Evolutionary conservation across 768 basidiomycete genomes (phyloP).

Genomic region (Rhizopogon roseolus): DNA sequence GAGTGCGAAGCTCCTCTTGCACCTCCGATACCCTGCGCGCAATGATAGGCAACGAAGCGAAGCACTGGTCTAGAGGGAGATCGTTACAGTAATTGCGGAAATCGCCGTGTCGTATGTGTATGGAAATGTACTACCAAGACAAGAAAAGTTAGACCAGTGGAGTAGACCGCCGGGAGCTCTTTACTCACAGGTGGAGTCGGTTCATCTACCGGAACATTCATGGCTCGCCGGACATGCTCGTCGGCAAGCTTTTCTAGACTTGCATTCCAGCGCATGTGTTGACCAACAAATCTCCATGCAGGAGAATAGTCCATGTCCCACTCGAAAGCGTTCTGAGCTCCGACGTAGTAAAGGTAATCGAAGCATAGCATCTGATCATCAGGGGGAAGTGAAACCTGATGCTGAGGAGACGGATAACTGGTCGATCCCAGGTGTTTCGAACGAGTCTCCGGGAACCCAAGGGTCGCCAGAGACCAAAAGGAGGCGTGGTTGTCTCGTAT

Average conservation of each 20-base stretch:
- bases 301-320: constrained; percentile 54
- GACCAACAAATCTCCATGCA: constrained; percentile 53
- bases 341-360: constrained; percentile 22
- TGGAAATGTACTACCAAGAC: constrained; percentile 43
- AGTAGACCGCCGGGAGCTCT: neutral
- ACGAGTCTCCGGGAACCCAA: constrained; percentile 17
- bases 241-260: constrained; percentile 37
- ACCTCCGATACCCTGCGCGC: constrained; percentile 54
- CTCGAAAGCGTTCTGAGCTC: constrained; percentile 47
- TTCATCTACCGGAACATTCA: constrained; percentile 32
- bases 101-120: constrained; percentile 55
- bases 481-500: constrained; percentile 16
- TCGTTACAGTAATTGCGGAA: constrained; percentile 44
- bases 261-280: constrained; percentile 46
- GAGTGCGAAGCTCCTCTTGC: constrained; percentile 40
- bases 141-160: neutral
- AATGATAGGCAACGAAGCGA: constrained; percentile 49
- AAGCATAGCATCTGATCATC: constrained; percentile 22
- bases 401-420: constrained; percentile 13
- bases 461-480: constrained; percentile 21
- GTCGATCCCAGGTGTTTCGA: constrained; percentile 2
- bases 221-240: constrained; percentile 39
- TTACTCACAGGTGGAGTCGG: constrained; percentile 43
- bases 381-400: constrained; percentile 11
- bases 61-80: constrained; percentile 39